These are phyloP conservation scores for Amorphotheca resinae DNA, from an alignment of 495 filamentous ascomycete genomes.

Conservation along the genomic window DNA sequence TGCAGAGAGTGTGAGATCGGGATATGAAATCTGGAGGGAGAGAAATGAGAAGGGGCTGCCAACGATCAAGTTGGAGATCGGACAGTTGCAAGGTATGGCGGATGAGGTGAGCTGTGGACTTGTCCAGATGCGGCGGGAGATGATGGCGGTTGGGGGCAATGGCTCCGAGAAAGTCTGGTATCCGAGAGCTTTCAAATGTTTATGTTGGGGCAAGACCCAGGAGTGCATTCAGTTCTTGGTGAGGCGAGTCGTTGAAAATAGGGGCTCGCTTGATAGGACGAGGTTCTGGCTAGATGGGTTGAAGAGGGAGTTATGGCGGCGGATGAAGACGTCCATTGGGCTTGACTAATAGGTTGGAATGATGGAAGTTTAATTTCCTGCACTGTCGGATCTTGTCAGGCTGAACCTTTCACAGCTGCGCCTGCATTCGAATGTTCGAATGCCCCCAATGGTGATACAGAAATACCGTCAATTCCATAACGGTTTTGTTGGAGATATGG, in stretches of 20 bases:
- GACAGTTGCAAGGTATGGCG: slow-evolving; percentile 92
- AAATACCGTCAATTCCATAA: no score
- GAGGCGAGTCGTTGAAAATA: slow-evolving; percentile 79
- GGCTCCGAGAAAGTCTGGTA: slow-evolving; percentile 24
- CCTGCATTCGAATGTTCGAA: no score
- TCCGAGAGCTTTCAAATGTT: slow-evolving; percentile 69
- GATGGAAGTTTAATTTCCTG: no score
- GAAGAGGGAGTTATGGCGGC: slow-evolving; percentile 52
- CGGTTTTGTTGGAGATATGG: no score
- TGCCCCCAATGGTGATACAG: no score
- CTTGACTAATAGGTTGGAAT: no score
- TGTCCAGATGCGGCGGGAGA: slow-evolving; percentile 38
- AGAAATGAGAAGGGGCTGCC: slow-evolving; percentile 32
- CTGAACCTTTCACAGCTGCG: no score
- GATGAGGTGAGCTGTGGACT: slow-evolving; percentile 84
- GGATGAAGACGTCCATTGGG: slow-evolving; percentile 34
- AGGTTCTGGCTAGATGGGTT: slow-evolving; percentile 63
- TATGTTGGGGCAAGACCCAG: slow-evolving; percentile 79
- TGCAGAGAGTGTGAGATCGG: slow-evolving; percentile 57
- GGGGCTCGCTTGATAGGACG: slow-evolving; percentile 70
- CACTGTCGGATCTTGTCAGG: no score
- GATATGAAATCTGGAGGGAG: slow-evolving; percentile 42
- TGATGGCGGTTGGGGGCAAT: background rate
- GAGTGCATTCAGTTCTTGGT: slow-evolving; percentile 92
- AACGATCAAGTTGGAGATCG: slow-evolving; percentile 57